Evolutionary conservation across 305 asterid genomes (phyloP).

Genomic region (Rubia peregrina): DNA sequence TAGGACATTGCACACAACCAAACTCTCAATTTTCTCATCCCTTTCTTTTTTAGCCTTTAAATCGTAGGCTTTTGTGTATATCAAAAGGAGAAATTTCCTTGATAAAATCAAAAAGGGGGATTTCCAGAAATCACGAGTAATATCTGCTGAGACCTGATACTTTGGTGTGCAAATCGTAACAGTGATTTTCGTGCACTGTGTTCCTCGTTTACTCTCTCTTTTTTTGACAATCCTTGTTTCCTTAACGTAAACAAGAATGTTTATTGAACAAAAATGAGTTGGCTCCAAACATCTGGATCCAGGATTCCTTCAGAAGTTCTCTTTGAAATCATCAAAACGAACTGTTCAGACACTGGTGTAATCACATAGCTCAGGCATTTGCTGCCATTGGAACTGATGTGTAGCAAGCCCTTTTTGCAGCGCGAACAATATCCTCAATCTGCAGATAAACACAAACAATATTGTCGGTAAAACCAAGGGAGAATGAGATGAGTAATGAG

Average conservation of each 20-base stretch:
- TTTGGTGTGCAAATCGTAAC: too few relatives aligned
- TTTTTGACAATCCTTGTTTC: too few relatives aligned
- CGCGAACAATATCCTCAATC: conserved; percentile 40
- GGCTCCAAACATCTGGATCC: conserved; percentile 11
- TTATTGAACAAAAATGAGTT: conserved; percentile 1
- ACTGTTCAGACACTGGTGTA: not conserved
- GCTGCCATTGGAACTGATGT: conserved; percentile 34
- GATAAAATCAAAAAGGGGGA: not conserved
- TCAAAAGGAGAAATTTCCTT: not conserved
- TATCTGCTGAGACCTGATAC: too few relatives aligned
- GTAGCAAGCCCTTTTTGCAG: conserved; percentile 39
- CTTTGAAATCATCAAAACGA: not conserved
- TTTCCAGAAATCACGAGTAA: not conserved
- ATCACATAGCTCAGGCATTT: conserved; percentile 23
- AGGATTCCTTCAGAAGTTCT: not conserved
- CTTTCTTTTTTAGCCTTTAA: conserved; percentile 16
- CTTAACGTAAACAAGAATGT: conserved; percentile 2
- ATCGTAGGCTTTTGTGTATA: conserved; percentile 8
- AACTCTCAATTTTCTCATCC: too few relatives aligned
- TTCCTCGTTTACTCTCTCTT: too few relatives aligned
- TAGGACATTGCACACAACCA: too few relatives aligned
- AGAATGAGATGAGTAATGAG: not conserved
- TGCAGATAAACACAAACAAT: conserved; percentile 13
- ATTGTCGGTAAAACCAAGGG: not conserved
- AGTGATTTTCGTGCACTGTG: too few relatives aligned